phyloP scores from a whole-genome alignment of 139 green algal genomes.

The Astrephomene gubernaculifera region DNA sequence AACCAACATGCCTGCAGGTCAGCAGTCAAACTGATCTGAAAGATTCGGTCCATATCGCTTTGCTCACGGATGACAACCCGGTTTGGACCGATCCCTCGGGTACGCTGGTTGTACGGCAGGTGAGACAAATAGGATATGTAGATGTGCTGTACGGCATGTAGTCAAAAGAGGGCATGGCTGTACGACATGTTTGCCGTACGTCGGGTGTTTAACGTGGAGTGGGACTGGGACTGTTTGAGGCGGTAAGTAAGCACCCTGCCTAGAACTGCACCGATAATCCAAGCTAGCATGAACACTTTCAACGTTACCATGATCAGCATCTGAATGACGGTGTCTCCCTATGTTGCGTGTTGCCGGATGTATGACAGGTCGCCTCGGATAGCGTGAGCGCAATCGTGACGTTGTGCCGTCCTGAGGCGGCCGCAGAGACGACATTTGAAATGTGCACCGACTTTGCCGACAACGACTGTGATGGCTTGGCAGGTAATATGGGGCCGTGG shows the following conservation, averaged over 20 bases:
- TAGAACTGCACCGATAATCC: too few relatives aligned
- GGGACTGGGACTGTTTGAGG: too few relatives aligned
- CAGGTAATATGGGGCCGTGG: not conserved
- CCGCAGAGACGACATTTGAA: not conserved
- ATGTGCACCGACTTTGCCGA: constrained; percentile 34
- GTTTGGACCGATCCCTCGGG: constrained; percentile 16
- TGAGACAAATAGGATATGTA: too few relatives aligned
- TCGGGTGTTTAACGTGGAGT: too few relatives aligned
- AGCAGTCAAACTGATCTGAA: not conserved
- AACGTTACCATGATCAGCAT: too few relatives aligned
- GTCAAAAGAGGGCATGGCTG: too few relatives aligned
- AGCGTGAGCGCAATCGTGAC: constrained; percentile 11
- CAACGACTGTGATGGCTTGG: constrained; percentile 41
- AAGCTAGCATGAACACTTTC: too few relatives aligned
- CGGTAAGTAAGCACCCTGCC: too few relatives aligned
- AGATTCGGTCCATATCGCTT: constrained; percentile 4
- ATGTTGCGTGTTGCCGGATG: too few relatives aligned
- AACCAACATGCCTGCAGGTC: not conserved
- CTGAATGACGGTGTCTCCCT: too few relatives aligned
- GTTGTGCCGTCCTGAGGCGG: constrained; percentile 7
- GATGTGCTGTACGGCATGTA: too few relatives aligned
- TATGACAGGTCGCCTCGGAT: not conserved
- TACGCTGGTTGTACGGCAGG: constrained; percentile 28
- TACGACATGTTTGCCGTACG: too few relatives aligned
- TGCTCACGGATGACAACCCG: not conserved